Percentiles rank a stretch among this genome's conserved stretches.
Evolutionary conservation across 148 eudicot species (phyloP).

Genomic region (Salicornia ramosissima): DNA sequence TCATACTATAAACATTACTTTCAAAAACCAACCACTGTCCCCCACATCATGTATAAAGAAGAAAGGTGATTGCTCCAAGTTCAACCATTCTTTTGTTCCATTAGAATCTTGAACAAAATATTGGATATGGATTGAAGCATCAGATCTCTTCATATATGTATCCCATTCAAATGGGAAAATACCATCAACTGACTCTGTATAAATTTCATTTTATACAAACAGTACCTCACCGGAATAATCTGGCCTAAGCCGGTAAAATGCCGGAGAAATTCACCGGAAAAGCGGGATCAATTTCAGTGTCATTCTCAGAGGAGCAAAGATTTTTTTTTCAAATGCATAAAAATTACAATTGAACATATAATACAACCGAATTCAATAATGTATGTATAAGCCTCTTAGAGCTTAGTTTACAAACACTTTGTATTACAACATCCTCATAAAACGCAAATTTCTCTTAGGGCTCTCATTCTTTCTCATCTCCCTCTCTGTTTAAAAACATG

Average conservation of each 20-base stretch:
- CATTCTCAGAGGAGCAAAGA: background rate
- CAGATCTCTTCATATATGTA: background rate
- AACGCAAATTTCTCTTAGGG: conserved; percentile 9
- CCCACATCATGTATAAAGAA: conserved; percentile 1
- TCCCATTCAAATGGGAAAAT: background rate
- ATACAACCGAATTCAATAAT: conserved; percentile 15
- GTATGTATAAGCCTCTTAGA: conserved; percentile 14
- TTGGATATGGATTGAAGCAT: conserved; percentile 16
- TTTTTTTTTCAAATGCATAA: background rate
- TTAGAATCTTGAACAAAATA: conserved; percentile 21
- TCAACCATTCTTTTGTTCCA: conserved; percentile 23
- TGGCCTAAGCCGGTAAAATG: background rate
- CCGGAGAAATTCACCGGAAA: background rate
- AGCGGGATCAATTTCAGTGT: background rate
- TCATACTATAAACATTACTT: conserved; percentile 4
- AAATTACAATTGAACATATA: conserved; percentile 16
- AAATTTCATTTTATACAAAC: background rate
- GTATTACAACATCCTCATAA: conserved; percentile 17
- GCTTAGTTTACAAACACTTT: conserved; percentile 14
- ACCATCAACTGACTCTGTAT: background rate
- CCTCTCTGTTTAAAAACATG: conserved; percentile 9
- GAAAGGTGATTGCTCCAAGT: conserved; percentile 9
- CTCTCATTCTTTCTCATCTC: too few species aligned
- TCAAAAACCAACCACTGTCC: background rate
- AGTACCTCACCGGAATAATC: background rate